Evolutionary conservation across 2,329 filamentous ascomycete genomes (phyloP), one percentile per base, ranked within the genome.

Genomic region (Aspergillus tamarii): DNA sequence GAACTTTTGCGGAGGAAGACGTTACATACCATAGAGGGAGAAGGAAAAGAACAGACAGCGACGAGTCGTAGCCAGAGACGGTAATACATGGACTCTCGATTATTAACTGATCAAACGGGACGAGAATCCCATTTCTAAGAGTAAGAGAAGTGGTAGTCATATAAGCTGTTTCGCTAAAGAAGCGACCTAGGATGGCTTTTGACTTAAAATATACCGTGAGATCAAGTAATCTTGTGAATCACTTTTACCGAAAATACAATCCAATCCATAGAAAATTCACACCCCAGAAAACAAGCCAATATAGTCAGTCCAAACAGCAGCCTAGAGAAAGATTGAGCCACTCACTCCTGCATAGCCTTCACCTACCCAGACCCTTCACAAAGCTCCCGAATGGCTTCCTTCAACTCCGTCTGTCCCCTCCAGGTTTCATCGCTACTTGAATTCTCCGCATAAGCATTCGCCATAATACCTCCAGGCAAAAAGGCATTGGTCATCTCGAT

Each of bases 401-500:
- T 36, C 48, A 64, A 48, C 19, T 48, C 62, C 14, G 48, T 64
- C 48, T 48, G 36, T 7, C 62, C 59, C 16, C 30, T 46, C 30
- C 61, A 54, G 16, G 55, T 30, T 6, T n/a, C 46, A 21, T 16
- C 43, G 21, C 30, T 28, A 19, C 4, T 39, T 21, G 39, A 14
- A 48, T 30, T 30, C 14, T 36, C 19, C 16, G 16, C 21, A 36
- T 53, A 16, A 4, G 34, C 28, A n/a, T 14, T 10, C 19, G 45
- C 46, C 3, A 63, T 53, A 4, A 61, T 16, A 0, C 66, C 66
- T 23, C 66, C 66, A 0, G 65, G 62, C 48, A 68, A 26, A 28
- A 68, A 67, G 41, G 62, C 63, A 14, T 16, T 26, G 26, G 66
- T 64, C 63, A 68, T 64, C 46, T 68, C 64, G 5, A 62, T 59